These are phyloP conservation scores for Rhizophagus sp. DNA, from an alignment of 192 early-diverging fungal species.

Conservation along the genomic window DNA sequence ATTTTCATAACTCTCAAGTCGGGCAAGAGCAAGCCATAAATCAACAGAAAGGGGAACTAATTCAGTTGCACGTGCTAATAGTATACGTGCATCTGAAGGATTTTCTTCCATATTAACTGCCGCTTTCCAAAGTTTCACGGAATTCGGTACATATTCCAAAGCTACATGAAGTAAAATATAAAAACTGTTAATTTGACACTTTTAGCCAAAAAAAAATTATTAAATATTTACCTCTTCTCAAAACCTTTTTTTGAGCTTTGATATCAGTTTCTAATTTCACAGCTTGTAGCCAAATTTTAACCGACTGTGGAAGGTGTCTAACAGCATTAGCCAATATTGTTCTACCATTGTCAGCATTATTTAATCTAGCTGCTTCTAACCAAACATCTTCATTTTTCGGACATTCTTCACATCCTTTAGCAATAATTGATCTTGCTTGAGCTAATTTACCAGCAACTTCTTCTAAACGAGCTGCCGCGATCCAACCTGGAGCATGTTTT, in stretches of 20 bases:
- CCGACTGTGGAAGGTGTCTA: constrained; percentile 85
- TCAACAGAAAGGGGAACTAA: constrained; percentile 88
- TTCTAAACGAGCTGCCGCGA: constrained; percentile 95
- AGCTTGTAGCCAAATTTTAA: constrained; percentile 91
- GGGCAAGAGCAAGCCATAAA: constrained; percentile 93
- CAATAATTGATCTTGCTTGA: constrained; percentile 83
- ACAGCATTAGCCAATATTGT: constrained; percentile 90
- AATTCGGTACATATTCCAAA: constrained; percentile 91
- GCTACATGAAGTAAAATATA: constrained; percentile 40
- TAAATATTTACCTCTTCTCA: constrained; percentile 57
- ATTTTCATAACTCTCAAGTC: constrained; percentile 86
- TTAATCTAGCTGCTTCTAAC: constrained; percentile 93
- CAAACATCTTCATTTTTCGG: constrained; percentile 94
- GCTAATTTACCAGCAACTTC: constrained; percentile 84
- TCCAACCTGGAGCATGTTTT: constrained; percentile 97
- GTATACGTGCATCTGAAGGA: constrained; percentile 85
- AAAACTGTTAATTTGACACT: neutral
- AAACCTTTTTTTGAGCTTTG: constrained; percentile 76
- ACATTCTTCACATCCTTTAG: constrained; percentile 93
- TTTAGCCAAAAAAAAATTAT: neutral
- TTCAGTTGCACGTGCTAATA: constrained; percentile 93
- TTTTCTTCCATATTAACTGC: constrained; percentile 92
- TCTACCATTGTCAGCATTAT: constrained; percentile 81
- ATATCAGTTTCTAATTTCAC: constrained; percentile 79
- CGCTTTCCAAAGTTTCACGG: constrained; percentile 89